These are phyloP conservation scores for Candida ovalis DNA, from an alignment of 805 yeast species.

Conservation along the genomic window DNA sequence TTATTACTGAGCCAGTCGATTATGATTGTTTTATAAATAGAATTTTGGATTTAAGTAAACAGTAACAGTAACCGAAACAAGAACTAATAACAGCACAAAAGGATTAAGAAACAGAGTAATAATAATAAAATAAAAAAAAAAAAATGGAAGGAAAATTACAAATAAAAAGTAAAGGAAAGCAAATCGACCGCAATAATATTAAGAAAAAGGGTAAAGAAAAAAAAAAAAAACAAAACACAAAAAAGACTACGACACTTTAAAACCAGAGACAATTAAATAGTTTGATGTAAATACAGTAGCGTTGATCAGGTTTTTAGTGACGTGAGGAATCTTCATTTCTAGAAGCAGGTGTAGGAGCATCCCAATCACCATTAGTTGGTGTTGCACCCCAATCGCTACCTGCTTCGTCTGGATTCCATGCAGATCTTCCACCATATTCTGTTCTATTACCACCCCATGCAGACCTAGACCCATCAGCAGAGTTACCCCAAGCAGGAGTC, in stretches of 20 bases:
- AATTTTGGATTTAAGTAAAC: not conserved
- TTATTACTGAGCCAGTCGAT: too few relatives aligned
- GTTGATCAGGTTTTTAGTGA: not conserved
- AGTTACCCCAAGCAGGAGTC: conserved; percentile 51
- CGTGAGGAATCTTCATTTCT: not conserved
- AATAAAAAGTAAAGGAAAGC: not conserved
- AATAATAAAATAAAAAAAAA: not conserved
- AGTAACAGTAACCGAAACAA: not conserved
- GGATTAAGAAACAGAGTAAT: too few relatives aligned
- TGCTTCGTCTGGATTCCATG: conserved; percentile 35
- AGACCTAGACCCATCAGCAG: conserved; percentile 20
- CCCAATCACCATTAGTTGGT: conserved; percentile 44
- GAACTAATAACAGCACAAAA: not conserved
- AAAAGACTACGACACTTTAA: not conserved
- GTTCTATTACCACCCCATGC: conserved; percentile 22
- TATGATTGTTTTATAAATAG: too few relatives aligned
- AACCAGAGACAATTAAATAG: not conserved
- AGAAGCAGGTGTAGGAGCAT: conserved; percentile 42
- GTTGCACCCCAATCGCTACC: conserved; percentile 38
- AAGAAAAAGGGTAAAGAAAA: not conserved
- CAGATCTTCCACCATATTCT: conserved; percentile 38
- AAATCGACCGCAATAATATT: not conserved
- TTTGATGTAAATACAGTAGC: not conserved
- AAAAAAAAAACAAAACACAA: conserved; percentile 4
- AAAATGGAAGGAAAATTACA: not conserved